A percentile compares a stretch with the other conserved stretches of the same genome.
These are phyloP conservation scores for Arachis hypogaea DNA, from an alignment of 306 rosid species.

Conservation along the genomic window DNA sequence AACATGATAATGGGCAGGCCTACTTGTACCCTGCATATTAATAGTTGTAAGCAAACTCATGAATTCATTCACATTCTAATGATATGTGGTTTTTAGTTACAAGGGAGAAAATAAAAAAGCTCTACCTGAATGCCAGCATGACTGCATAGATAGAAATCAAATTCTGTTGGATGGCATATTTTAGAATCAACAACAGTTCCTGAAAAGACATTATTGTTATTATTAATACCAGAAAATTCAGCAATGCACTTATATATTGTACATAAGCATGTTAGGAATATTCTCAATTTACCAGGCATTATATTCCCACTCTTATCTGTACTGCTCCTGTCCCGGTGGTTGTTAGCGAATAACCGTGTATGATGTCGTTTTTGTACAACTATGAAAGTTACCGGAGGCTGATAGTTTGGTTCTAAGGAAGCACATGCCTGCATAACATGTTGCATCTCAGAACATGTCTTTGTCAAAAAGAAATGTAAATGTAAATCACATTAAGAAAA, in stretches of 20 bases:
- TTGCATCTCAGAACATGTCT: constrained; percentile 26
- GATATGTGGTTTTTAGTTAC: no score
- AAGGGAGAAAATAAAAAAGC: not conserved
- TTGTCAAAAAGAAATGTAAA: constrained; percentile 5
- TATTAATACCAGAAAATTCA: constrained; percentile 20
- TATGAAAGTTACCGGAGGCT: constrained; percentile 92
- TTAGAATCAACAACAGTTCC: constrained; percentile 89
- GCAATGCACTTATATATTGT: not conserved
- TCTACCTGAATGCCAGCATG: constrained; percentile 91
- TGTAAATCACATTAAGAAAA: not conserved
- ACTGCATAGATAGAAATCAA: constrained; percentile 94
- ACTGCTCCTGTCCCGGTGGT: constrained; percentile 78
- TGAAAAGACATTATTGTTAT: constrained; percentile 35
- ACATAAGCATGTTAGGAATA: constrained; percentile 2
- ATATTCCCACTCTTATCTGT: constrained; percentile 88
- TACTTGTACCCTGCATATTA: constrained; percentile 77
- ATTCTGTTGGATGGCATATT: constrained; percentile 92
- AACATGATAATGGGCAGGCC: constrained; percentile 95
- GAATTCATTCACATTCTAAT: not conserved
- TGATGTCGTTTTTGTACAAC: constrained; percentile 93
- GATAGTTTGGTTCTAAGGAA: constrained; percentile 90
- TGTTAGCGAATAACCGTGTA: constrained; percentile 84
- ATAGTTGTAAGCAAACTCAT: not conserved
- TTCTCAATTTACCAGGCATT: constrained; percentile 67
- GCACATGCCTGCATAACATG: constrained; percentile 73